Percentiles rank a stretch among this genome's conserved stretches.
Conservation (phyloP, 768 basidiomycete species). For the Mycena leptocephala region DNA sequence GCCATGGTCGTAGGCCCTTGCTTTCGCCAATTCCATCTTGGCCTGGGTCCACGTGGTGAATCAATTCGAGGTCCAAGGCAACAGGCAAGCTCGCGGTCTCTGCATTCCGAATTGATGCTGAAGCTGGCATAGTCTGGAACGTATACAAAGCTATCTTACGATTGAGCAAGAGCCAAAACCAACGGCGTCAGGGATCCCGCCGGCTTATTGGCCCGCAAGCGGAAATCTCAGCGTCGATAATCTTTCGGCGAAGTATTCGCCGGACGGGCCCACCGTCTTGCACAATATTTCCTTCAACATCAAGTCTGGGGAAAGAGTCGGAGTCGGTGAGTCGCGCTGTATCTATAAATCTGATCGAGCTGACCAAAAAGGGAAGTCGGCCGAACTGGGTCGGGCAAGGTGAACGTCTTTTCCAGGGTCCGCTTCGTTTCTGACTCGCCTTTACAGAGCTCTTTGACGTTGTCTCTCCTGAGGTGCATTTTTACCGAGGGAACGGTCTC, state of each 20-base stretch:
- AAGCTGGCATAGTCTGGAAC: conserved; percentile 35
- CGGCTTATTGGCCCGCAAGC: conserved; percentile 67
- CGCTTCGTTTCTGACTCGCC: no score
- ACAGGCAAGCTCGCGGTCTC: conserved; percentile 9
- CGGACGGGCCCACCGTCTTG: conserved; percentile 16
- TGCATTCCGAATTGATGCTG: conserved; percentile 50
- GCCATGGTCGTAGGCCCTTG: conserved; percentile 41
- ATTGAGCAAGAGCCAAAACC: conserved; percentile 60
- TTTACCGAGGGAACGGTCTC: no score
- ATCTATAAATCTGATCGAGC: no score
- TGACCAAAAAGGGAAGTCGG: no score
- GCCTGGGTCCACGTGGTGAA: conserved; percentile 46
- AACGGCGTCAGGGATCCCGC: conserved; percentile 52
- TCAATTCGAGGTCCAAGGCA: conserved; percentile 46
- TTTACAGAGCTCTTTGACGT: no score
- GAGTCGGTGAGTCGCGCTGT: conserved; percentile 54
- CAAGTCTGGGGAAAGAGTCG: conserved; percentile 63
- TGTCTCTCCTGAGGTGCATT: no score
- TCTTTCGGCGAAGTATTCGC: conserved; percentile 57
- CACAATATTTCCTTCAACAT: conserved; percentile 53
- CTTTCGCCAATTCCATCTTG: conserved; percentile 62
- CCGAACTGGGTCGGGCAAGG: no score
- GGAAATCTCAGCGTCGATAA: conserved; percentile 61
- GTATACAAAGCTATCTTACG: conserved; percentile 49
- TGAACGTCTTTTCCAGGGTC: no score